A percentile compares a stretch with the other conserved stretches of the same genome.
Conservation (phyloP, 345 rosid genomes). For the Eucalyptus globulus region DNA sequence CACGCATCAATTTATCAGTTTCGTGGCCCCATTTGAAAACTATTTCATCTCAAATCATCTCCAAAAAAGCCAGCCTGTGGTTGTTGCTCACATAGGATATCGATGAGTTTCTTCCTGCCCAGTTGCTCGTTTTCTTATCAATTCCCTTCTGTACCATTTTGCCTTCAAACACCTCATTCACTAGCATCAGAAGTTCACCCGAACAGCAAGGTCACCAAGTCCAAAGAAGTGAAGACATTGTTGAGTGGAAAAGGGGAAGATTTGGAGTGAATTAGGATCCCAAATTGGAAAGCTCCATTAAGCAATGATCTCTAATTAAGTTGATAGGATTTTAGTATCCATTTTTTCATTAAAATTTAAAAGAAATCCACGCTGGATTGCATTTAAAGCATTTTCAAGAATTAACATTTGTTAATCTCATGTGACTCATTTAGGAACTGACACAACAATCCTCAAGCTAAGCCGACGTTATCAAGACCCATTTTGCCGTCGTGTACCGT, state of each 20-base stretch:
- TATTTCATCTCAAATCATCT: not conserved
- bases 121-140: not conserved
- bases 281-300: not conserved
- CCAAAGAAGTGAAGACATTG: not conserved
- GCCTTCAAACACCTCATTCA: not conserved
- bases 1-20: not conserved
- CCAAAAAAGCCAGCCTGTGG: not conserved
- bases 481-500: accelerated
- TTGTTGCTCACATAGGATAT: not conserved
- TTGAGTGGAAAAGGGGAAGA: not conserved
- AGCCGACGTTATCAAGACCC: accelerated
- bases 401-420: not conserved
- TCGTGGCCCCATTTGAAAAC: not conserved
- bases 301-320: not conserved
- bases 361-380: not conserved
- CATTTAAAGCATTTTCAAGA: not conserved
- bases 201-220: not conserved
- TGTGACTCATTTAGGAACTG: not conserved
- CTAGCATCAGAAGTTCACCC: not conserved
- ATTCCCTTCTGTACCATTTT: not conserved
- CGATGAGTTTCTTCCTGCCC: not conserved
- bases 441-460: not conserved
- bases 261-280: not conserved
- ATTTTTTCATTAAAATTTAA: not conserved
- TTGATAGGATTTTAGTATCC: not conserved